Evolutionary conservation across 495 filamentous ascomycete species (phyloP).

Genomic region (Rhypophila decipiens): DNA sequence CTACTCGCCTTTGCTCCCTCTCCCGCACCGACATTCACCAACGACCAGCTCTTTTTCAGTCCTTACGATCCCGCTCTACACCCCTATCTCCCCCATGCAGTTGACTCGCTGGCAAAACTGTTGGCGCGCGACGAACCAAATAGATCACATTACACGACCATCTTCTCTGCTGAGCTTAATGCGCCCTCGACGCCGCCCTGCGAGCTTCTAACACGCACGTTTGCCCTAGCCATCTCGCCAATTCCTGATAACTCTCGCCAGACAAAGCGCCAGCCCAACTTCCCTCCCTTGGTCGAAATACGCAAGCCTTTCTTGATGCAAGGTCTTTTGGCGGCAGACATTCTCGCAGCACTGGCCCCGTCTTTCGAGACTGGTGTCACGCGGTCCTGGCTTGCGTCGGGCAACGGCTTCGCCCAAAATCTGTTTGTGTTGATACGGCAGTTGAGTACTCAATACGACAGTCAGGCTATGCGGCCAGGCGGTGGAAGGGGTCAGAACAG

Average conservation of each 20-base stretch:
- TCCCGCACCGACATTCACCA: slow-evolving; percentile 44
- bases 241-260: slow-evolving; percentile 58
- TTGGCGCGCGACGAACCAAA: slow-evolving; percentile 93
- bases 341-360: slow-evolving; percentile 70
- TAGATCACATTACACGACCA: slow-evolving; percentile 67
- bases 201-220: slow-evolving; percentile 82
- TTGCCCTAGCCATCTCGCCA: slow-evolving; percentile 79
- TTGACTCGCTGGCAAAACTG: slow-evolving; percentile 86
- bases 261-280: slow-evolving; percentile 32
- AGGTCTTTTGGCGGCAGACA: slow-evolving; percentile 85
- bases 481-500: slow-evolving; percentile 26
- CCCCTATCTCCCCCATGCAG: slow-evolving; percentile 80
- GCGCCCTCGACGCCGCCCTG: slow-evolving; percentile 48
- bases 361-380: slow-evolving; percentile 63
- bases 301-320: slow-evolving; percentile 86
- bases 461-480: slow-evolving; percentile 17
- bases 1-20: slow-evolving; percentile 84
- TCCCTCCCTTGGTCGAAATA: slow-evolving; percentile 62
- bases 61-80: slow-evolving; percentile 74
- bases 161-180: slow-evolving; percentile 66
- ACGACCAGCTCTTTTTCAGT: slow-evolving; percentile 65
- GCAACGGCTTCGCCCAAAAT: slow-evolving; percentile 78
- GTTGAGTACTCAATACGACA: slow-evolving; percentile 55
- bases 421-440: slow-evolving; percentile 65
- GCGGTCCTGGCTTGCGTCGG: slow-evolving; percentile 75